Conservation (phyloP, 192 early-diverging fungal genomes). For the Radiomyces spectabilis region DNA sequence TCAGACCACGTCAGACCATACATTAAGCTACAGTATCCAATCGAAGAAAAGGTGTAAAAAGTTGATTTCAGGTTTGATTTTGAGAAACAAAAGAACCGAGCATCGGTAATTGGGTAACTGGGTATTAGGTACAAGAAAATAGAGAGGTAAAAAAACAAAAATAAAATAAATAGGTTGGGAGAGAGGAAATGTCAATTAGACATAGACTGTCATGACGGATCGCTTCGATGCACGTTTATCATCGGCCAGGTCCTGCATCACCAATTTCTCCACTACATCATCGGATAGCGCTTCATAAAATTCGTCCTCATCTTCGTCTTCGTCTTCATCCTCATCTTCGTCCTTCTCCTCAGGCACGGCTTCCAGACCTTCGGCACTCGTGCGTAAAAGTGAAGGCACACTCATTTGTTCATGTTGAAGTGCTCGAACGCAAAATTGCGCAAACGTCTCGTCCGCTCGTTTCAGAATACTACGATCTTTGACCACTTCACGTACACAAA, state of each 20-base stretch:
- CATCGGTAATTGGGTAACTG: no score
- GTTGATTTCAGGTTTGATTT: no score
- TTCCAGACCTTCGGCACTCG: neutral
- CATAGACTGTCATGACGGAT: neutral
- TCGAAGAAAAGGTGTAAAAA: no score
- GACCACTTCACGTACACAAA: constrained; percentile 31
- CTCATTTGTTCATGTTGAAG: neutral
- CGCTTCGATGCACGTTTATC: neutral
- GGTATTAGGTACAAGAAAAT: neutral
- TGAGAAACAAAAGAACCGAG: no score
- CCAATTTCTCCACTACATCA: no score
- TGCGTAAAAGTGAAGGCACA: neutral
- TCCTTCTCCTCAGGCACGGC: constrained; percentile 15
- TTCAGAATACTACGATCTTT: constrained; percentile 22
- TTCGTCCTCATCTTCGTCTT: constrained; percentile 2
- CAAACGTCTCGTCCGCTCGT: constrained; percentile 22
- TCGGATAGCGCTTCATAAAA: constrained; percentile 6
- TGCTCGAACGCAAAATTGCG: constrained; percentile 12
- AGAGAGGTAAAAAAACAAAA: neutral
- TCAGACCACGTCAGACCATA: no score
- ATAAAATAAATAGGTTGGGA: neutral
- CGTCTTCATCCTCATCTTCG: constrained; percentile 7
- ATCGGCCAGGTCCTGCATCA: no score
- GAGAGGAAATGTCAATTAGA: neutral
- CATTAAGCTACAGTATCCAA: no score